phyloP scores from a whole-genome alignment of 2,329 filamentous ascomycete genomes.

The Tolypocladium ophioglossoides region DNA sequence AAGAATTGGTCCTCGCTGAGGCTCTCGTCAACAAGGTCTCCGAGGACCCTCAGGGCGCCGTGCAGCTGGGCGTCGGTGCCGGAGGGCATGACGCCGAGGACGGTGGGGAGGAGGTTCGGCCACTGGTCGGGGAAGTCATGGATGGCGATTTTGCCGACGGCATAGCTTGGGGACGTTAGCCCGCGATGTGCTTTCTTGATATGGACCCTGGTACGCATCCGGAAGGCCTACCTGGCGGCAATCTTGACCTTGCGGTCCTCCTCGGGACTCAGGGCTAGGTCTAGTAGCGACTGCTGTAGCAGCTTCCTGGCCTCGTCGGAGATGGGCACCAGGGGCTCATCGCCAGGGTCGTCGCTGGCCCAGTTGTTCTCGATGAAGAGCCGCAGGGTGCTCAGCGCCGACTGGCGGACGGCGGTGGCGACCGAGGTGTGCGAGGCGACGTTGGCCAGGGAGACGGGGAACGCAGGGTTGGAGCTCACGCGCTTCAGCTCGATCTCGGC shows the following conservation, averaged over 20 bases:
- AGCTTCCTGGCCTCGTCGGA: conserved; percentile 62
- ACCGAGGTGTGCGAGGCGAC: conserved; percentile 70
- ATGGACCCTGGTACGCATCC: too few species aligned
- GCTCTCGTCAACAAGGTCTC: conserved; percentile 85
- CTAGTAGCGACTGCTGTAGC: conserved; percentile 63
- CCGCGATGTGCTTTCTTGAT: not conserved
- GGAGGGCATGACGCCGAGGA: conserved; percentile 66
- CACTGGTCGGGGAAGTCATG: conserved; percentile 91
- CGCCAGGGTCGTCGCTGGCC: conserved; percentile 65
- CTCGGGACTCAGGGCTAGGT: conserved; percentile 62
- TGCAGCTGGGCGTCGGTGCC: conserved; percentile 75
- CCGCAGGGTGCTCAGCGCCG: conserved; percentile 69
- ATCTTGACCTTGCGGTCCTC: conserved; percentile 79
- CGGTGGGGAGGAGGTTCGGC: conserved; percentile 74
- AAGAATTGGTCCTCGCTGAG: conserved; percentile 95
- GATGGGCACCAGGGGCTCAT: conserved; percentile 51
- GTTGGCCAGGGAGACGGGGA: conserved; percentile 68
- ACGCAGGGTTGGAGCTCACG: conserved; percentile 58
- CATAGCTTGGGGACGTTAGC: conserved; percentile 33
- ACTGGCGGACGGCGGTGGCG: conserved; percentile 66
- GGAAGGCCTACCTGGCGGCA: conserved; percentile 60
- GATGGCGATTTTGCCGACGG: conserved; percentile 88
- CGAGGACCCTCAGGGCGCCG: conserved; percentile 77
- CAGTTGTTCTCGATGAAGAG: conserved; percentile 78
- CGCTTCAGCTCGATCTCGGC: conserved; percentile 76